Evolutionary conservation across 2,329 filamentous ascomycete species (phyloP), one percentile per base, ranked within the genome.

Genomic region (Fusarium sp.): DNA sequence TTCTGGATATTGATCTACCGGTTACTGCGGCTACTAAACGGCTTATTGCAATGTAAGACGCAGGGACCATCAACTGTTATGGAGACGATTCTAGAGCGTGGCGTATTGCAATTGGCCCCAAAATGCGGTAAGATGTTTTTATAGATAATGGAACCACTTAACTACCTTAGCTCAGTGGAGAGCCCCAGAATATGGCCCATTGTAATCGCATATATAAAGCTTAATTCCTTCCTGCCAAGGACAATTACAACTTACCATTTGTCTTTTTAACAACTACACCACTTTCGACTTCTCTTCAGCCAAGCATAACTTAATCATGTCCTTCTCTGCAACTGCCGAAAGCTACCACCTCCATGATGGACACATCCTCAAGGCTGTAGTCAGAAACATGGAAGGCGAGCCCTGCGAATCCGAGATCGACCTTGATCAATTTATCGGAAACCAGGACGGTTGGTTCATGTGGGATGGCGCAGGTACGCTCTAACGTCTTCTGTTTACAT

Each of bases 401-500:
- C 34, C 34, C 3, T 38, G 34, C 34, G 34, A 38, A 12, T 38
- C 34, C 1, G 34, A 38, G 34, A n/a, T 38, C 34, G 34, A 38
- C 10, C 34, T 38, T n/a, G 34, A 38, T 1, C 34, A n/a, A 12
- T 38, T n/a, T 1, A 38, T 38, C 3, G 34, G 34, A 12, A 38
- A 38, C 34, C 34, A 38, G 18, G 34, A 38, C 18, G 34, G 34
- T 12, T 38, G 34, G 34, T 38, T 38, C 10, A 38, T 38, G 34
- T 38, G 34, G 34, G 34, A 38, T 12, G 34, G 34, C 10, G 18
- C 18, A 38, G 34, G 34, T 38, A 7, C 18, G 34, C 2, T 38
- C 2, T 12, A 12, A 1, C 18, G 6, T 2, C 6, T 38, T n/a
- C 18, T 2, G 6, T 4, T n/a, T 7, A 38, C 1, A 38, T 4